Percentiles rank a stretch among this genome's conserved stretches.
Evolutionary conservation across 352 stramenopile genomes (phyloP).

Genomic region (Pythium brassicae): DNA sequence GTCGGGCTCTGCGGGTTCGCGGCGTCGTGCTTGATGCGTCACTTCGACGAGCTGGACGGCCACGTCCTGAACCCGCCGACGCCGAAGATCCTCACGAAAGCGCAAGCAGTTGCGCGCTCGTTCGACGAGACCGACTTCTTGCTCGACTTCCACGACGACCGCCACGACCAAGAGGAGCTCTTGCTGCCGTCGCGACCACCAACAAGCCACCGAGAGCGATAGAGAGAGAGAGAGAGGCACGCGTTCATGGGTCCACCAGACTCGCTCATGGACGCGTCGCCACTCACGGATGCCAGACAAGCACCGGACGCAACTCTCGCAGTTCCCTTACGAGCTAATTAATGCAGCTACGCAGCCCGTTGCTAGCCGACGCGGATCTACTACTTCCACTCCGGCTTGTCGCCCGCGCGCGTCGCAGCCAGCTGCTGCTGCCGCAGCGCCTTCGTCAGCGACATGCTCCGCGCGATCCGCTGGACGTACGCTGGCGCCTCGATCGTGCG

Average conservation of each 20-base stretch:
- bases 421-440: constrained; percentile 57
- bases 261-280: too few species aligned
- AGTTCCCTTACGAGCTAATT: not conserved
- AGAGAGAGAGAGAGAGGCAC: not conserved
- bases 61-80: constrained; percentile 26
- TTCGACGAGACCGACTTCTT: constrained; percentile 14
- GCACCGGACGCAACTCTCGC: not conserved
- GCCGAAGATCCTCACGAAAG: constrained; percentile 18
- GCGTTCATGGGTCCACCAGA: not conserved
- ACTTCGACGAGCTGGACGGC: constrained; percentile 22
- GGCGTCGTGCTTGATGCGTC: constrained; percentile 17
- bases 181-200: not conserved
- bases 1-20: constrained; percentile 19
- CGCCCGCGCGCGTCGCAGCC: constrained; percentile 24
- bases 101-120: constrained; percentile 13
- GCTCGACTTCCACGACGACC: constrained; percentile 10
- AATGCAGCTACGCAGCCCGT: not conserved
- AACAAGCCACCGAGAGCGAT: constrained; percentile 1
- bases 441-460: constrained; percentile 70
- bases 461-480: constrained; percentile 83
- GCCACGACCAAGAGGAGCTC: not conserved
- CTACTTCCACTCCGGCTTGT: constrained; percentile 73
- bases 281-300: not conserved
- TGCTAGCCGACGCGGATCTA: not conserved
- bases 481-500: constrained; percentile 75